These are phyloP conservation scores for Blastobotrys aristatus DNA, from an alignment of 1,139 yeast species.

Conservation along the genomic window DNA sequence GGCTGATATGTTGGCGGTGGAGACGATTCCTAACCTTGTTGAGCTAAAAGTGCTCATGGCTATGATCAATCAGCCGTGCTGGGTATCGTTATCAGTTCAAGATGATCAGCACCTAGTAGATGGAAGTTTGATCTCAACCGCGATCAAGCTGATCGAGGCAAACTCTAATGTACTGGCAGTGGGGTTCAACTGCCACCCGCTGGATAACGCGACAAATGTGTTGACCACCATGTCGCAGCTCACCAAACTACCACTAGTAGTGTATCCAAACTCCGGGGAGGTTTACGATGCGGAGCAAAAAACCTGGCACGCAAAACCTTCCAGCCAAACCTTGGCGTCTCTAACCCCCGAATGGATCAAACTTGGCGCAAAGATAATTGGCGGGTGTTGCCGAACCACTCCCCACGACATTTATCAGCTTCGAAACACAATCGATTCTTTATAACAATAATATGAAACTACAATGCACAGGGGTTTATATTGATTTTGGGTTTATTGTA, in stretches of 20 bases:
- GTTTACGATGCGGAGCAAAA: conserved; percentile 39
- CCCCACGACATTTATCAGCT: conserved; percentile 20
- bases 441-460: neutral
- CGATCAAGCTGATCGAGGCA: conserved; percentile 17
- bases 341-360: conserved; percentile 15
- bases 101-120: conserved; percentile 39
- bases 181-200: conserved; percentile 44
- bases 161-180: conserved; percentile 31
- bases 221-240: neutral
- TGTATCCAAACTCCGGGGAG: conserved; percentile 59
- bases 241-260: conserved; percentile 34
- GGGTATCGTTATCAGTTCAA: conserved; percentile 39
- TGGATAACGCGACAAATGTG: conserved; percentile 15
- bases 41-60: conserved; percentile 43
- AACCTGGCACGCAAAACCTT: conserved; percentile 28
- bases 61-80: conserved; percentile 29
- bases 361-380: conserved; percentile 22
- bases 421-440: neutral
- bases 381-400: conserved; percentile 27
- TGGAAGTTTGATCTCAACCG: conserved; percentile 34
- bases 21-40: conserved; percentile 54
- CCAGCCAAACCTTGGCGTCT: neutral
- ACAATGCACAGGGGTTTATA: too few species aligned
- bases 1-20: conserved; percentile 56
- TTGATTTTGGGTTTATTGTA: too few species aligned